Base-by-base conservation (phyloP, 495 filamentous ascomycete genomes). In the Talaromyces liani region DNA sequence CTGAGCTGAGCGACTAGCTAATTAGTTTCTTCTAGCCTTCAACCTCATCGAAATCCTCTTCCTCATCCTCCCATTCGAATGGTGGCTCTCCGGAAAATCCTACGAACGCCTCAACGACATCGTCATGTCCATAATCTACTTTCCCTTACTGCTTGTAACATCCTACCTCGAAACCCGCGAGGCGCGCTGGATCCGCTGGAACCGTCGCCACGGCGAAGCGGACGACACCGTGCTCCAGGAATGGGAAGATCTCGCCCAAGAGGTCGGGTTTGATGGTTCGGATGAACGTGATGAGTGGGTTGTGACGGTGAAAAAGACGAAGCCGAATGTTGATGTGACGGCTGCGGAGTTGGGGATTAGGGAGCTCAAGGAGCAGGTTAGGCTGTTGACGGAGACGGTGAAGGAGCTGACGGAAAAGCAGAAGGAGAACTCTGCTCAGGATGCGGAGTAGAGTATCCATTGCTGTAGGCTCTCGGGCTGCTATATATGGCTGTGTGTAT, bases 211-310 rank as follows among this genome's bases (percentile, higher is more conserved):
- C 14, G 91, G 92, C 10, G 93, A 97, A 68, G 86, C 87, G n/a
- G 94, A 98, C 64, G 94, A 98, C 66, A 91, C 96, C 67, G 84
- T 82, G 2, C 71, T 88, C 12, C 89, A 98, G 73, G 93, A 98
- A 71, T 98, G 94, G 94, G 94, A 98, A 70, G 86, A 93, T 72
- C 81, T 93, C 73, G 77, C 79, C 3, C 79, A 75, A 1, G 83
- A 88, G 29, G 69, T 95, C 7, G 88, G 94, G 69, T 89, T 94
- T 65, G 88, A 95, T 68, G 75, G 81, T 10, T 87, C 94, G 69
- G 74, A 36, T 24, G 29, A 58, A 24, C 54, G 7, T 31, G 90
- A 92, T 60, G 87, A 86, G 6, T 98, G 94, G 94, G 77, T 78
- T 18, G 87, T 91, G 75, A 84, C 78, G 65, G 91, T 96, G 0